A percentile compares a stretch with the other conserved stretches of the same genome.
Evolutionary conservation across 1,284 basidiomycete genomes (phyloP).

Genomic region (Leucoagaricus sp.): DNA sequence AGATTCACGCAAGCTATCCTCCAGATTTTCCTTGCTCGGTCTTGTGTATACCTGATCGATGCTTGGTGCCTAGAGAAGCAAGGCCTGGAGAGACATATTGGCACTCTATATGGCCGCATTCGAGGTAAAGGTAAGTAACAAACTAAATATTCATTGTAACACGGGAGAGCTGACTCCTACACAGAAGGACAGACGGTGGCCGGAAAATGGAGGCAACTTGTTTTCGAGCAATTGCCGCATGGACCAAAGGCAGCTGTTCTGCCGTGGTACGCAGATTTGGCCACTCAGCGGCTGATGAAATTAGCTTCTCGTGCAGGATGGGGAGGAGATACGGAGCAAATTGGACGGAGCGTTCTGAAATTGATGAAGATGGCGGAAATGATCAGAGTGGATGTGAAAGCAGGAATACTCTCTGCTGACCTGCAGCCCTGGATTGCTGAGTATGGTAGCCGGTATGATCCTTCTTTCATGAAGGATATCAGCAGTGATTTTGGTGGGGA

Average conservation of each 20-base stretch:
- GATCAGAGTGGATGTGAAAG: not conserved
- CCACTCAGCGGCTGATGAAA: not conserved
- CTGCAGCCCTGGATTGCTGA: not conserved
- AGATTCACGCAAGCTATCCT: not conserved
- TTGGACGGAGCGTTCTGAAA: not conserved
- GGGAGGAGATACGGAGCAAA: not conserved
- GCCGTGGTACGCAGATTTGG: not conserved
- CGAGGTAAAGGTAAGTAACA: not conserved
- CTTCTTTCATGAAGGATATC: constrained; percentile 1
- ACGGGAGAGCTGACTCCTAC: too few relatives aligned
- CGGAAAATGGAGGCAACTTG: constrained; percentile 11
- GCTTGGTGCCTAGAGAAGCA: not conserved
- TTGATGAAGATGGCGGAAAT: not conserved
- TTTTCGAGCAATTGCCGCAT: not conserved
- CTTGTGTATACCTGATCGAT: not conserved
- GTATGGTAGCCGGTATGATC: not conserved
- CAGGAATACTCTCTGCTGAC: not conserved
- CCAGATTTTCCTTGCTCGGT: constrained; percentile 7
- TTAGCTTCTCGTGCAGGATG: not conserved
- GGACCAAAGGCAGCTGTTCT: not conserved
- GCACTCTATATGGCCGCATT: constrained; percentile 4
- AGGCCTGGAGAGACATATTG: not conserved
- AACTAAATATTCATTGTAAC: too few relatives aligned
- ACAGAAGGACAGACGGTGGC: too few relatives aligned
- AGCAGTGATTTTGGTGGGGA: not conserved